Base-by-base conservation (phyloP, 331 rosid species). In the Arachis monticola region DNA sequence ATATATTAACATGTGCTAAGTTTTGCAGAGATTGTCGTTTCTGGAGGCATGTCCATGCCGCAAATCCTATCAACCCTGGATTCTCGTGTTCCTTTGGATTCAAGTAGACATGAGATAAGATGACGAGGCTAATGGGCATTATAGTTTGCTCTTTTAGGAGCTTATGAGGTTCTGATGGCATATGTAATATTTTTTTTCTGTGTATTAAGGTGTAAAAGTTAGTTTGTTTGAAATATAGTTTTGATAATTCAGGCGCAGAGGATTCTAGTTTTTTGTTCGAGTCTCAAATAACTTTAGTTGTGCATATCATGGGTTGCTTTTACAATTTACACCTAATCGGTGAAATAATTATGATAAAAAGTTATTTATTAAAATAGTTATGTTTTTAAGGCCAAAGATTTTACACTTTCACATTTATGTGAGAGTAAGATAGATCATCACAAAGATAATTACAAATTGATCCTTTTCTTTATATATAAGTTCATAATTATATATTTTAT, bases 41-140 rank as follows among this genome's bases (percentile, higher is more conserved):
- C 98, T 12, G 97, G 97, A 67, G 98, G 98, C 85, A 93, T 93
- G 98, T 93, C 98, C 46, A 93, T 93, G 98, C 98, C 98, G 5
- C 98, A 93, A 79, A 85, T 89, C 65, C 89, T 93, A 67, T 90
- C 96, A 5, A 90, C 93, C 0, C 35, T 88, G 14, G 97, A 92
- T 68, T 56, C 96, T 63, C 86, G 74, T 8, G 67, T 73, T 62
- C 88, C 95, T 22, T 22, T 64, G 40, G 84, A 86, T 46, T 75
- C 81, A 65, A 85, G 82, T 79, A 83, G 87, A 64, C 56, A 77
- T 30, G 63, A 79, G 42, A 60, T 85, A 83, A 79, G 89, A 70
- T 90, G 88, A 70, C 88, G 88, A 87, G 75, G 70, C 31, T 40
- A 69, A 74, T 76, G 84, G 45, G 35, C 13, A 22, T 73, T 80